These are phyloP conservation scores for Laburnicola sp. DNA, from an alignment of 2,329 filamentous ascomycete species.

Conservation along the genomic window DNA sequence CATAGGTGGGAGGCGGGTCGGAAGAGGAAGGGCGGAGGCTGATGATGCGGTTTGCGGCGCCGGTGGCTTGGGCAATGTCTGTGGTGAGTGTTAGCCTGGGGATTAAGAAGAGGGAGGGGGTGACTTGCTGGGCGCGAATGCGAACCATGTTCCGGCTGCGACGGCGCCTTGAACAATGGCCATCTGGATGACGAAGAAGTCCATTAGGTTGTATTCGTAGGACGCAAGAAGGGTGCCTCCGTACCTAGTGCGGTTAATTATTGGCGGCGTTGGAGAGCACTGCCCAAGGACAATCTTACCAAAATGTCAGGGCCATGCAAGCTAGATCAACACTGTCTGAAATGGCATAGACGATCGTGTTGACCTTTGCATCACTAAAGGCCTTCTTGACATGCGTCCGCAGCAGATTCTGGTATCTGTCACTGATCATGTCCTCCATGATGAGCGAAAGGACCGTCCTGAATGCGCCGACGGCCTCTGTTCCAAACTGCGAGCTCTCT, in stretches of 20 bases:
- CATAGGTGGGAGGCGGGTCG: slow-evolving; percentile 11
- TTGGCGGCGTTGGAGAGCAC: background rate
- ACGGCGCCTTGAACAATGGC: slow-evolving; percentile 52
- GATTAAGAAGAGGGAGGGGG: background rate
- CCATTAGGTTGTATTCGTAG: slow-evolving; percentile 52
- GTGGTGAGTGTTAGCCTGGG: background rate
- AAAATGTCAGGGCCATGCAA: slow-evolving; percentile 65
- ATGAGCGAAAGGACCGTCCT: slow-evolving; percentile 72
- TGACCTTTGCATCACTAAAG: slow-evolving; percentile 63
- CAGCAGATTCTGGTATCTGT: slow-evolving; percentile 64
- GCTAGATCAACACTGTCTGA: slow-evolving; percentile 67
- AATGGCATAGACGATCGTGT: slow-evolving; percentile 68
- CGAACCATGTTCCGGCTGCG: slow-evolving; percentile 46
- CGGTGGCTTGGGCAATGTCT: slow-evolving; percentile 44
- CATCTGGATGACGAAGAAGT: slow-evolving; percentile 59
- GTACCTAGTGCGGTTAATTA: slow-evolving; percentile 26
- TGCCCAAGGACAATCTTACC: slow-evolving; percentile 44
- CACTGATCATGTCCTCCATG: slow-evolving; percentile 67
- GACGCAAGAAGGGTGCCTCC: slow-evolving; percentile 45
- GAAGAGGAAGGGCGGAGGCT: slow-evolving; percentile 33
- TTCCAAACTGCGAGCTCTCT: slow-evolving; percentile 73
- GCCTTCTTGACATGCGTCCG: slow-evolving; percentile 61
- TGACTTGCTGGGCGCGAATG: slow-evolving; percentile 51
- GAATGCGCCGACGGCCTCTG: slow-evolving; percentile 73
- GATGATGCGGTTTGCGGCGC: slow-evolving; percentile 43